Conservation (phyloP, 352 stramenopile species). For the Pythium biforme region DNA sequence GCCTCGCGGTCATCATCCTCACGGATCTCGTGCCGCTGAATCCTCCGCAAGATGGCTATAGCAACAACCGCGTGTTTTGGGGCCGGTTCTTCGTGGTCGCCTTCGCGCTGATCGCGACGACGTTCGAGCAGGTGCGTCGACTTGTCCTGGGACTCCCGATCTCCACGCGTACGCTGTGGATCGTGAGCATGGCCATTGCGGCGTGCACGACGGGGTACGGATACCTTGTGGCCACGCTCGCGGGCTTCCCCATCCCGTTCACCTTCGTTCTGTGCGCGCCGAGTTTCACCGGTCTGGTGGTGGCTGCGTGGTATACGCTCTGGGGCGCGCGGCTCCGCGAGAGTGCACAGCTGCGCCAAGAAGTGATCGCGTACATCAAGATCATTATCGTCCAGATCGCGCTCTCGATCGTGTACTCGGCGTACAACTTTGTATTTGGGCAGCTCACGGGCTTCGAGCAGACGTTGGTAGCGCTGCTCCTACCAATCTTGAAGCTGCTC, state of each 20-base stretch:
- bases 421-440: conserved; percentile 16
- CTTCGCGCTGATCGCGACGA: neutral
- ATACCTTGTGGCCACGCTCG: neutral
- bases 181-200: neutral
- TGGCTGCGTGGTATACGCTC: neutral
- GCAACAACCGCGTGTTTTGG: neutral
- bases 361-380: neutral
- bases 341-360: neutral
- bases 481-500: conserved; percentile 38
- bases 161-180: neutral
- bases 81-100: neutral
- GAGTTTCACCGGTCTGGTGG: conserved; percentile 25
- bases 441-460: conserved; percentile 6
- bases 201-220: neutral
- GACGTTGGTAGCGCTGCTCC: conserved; percentile 18
- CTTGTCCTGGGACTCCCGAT: neutral
- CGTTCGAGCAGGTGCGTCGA: neutral
- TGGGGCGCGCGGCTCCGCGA: neutral
- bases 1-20: neutral
- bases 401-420: conserved; percentile 9
- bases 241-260: conserved; percentile 11
- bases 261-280: conserved; percentile 22
- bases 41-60: neutral
- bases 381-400: neutral
- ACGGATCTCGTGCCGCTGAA: conserved; percentile 5